Evolutionary conservation across 768 basidiomycete genomes (phyloP), one percentile per base, ranked within the genome.

Genomic region (Tubosaeta brunneosetosa): DNA sequence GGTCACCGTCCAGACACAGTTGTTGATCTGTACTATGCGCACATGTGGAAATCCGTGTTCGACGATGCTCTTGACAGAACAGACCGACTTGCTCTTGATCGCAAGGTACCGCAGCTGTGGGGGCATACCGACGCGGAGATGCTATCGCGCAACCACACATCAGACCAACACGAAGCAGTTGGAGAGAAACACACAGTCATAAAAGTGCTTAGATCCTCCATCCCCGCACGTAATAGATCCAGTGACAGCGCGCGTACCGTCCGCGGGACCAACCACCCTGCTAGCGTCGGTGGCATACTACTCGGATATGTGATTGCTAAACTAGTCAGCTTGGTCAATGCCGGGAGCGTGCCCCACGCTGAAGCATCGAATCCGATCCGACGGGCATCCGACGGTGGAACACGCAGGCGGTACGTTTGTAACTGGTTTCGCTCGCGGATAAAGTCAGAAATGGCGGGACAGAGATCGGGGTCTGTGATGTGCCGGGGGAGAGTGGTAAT

Each of bases 261-360:
- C 25, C 80, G 64, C 8, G 86, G 86, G 31, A 89, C 76, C 27
- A 88, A 69, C 84, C 85, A 87, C 44, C 80, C 75, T 9, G 85
- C 84, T n/a, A 88, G 68, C 2, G 81, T 78, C 0, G 84, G 75
- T 1, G 82, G 75, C 38, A 88, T 66, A 63, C 86, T 85, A 55
- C 73, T 69, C 2, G 86, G 86, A 60, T 86, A 80, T 6, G 80
- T 80, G 49, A 86, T 84, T 48, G 73, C 75, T 50, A 88, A 63
- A 36, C 74, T 76, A 16, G 68, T 75, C 47, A 89, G 64, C 12
- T 72, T 72, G 16, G 69, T 65, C 25, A 89, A 66, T 6, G 76
- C 76, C 0, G 85, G 85, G 9, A 89, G 70, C 8, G 86, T 80
- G 9, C 86, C 85, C 86, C 85, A 88, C 8, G 82, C 74, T 1